Base-by-base conservation (phyloP, 768 basidiomycete genomes). In the Tulasnella sp. region DNA sequence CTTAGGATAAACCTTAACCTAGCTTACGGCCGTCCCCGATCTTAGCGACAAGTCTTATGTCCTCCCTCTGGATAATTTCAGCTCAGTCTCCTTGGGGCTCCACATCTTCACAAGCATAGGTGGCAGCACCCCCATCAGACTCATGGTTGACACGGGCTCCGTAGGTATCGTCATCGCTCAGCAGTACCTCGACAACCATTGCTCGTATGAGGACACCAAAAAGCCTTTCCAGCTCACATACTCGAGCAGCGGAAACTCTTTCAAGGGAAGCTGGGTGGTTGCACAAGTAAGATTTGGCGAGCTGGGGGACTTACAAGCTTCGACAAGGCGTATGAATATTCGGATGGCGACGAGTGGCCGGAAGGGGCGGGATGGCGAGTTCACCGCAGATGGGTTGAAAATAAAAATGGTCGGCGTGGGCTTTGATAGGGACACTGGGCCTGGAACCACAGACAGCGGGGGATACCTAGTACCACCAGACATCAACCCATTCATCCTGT, bases 81-180 rank as follows among this genome's bases (percentile, higher is more conserved):
- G 34, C 34, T 38, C 34, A 5, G 34, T 38, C 5, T 38, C 34
- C 34, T 7, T 5, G 5, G 46, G 46, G 19, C 24, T 48, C 5
- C n/a, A 7, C 46, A 7, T 48, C 46, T 7, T 7, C 5, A 25
- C 46, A 5, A 48, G 46, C 24, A 48, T 48, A 5, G 46, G 46
- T 48, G 46, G 46, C 46, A 25, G 46, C n/a, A n/a, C 5, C 7
- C 46, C 24, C 46, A 48, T 7, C 7, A 7, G n/a, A 19, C 48
- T 58, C 56, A 42, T 45, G 29, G 45, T 58, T 31, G 56, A 58
- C 56, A 46, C 56, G 17, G 56, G 56, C 56, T 49, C 45, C 2
- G 29, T 25, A 31, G 56, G 56, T 22, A 49, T 58, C 29, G 24
- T 58, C 44, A 58, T 58, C 24, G 5, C 11, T 29, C 42, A 22